These are phyloP conservation scores for Maudiozyma bulderi DNA, from an alignment of 805 yeast genomes.

Conservation along the genomic window DNA sequence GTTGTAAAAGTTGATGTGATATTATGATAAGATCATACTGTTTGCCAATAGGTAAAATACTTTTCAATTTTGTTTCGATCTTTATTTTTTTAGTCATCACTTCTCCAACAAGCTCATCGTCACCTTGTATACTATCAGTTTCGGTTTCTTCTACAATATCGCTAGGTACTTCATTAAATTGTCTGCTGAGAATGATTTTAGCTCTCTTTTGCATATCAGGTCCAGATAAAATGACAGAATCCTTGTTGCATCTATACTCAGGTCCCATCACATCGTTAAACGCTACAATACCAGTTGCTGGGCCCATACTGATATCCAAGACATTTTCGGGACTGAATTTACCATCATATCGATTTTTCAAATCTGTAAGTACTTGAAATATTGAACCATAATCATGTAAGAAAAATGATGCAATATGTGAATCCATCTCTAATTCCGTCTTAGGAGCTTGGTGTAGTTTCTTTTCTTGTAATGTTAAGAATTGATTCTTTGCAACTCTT, in stretches of 20 bases:
- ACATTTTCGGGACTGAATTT: conserved; percentile 55
- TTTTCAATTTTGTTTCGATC: conserved; percentile 46
- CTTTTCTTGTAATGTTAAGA: conserved; percentile 40
- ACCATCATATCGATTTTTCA: conserved; percentile 40
- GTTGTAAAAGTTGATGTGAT: conserved; percentile 62
- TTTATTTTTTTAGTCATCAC: conserved; percentile 50
- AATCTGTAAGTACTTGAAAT: conserved; percentile 55
- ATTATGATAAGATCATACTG: conserved; percentile 77
- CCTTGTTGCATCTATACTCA: conserved; percentile 55
- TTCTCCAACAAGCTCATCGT: conserved; percentile 36
- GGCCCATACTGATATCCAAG: conserved; percentile 80
- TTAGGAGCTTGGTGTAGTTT: conserved; percentile 44
- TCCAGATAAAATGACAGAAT: conserved; percentile 62
- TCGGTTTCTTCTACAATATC: not conserved
- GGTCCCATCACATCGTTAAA: conserved; percentile 67
- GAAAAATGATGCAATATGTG: conserved; percentile 72
- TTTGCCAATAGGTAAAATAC: conserved; percentile 39
- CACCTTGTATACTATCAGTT: conserved; percentile 14
- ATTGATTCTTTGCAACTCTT: conserved; percentile 49
- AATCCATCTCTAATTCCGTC: conserved; percentile 52
- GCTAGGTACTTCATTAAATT: conserved; percentile 38
- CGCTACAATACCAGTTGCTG: conserved; percentile 86
- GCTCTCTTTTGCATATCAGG: conserved; percentile 75
- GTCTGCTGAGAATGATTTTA: conserved; percentile 63
- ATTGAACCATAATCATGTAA: conserved; percentile 71